phyloP scores from a whole-genome alignment of 345 rosid species.

The Noccaea caerulescens region DNA sequence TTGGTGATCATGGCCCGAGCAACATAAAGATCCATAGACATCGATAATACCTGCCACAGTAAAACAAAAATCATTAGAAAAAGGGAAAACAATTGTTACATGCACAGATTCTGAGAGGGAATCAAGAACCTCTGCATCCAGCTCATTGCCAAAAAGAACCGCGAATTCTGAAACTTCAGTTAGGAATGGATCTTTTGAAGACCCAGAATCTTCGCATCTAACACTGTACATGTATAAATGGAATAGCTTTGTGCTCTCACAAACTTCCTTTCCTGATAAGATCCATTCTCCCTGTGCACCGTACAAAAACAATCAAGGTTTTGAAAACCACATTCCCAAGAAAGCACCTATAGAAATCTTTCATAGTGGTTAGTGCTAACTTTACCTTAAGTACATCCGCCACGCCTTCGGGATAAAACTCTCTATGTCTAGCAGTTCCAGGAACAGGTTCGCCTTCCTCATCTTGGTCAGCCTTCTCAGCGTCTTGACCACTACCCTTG shows the following conservation, averaged over 20 bases:
- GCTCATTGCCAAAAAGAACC: constrained; percentile 94
- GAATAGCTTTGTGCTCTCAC: constrained; percentile 54
- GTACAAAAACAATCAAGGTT: constrained; percentile 16
- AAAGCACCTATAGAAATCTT: background rate
- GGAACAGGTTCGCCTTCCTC: constrained; percentile 98
- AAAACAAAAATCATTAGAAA: background rate
- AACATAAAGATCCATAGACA: constrained; percentile 98
- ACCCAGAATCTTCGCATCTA: constrained; percentile 63
- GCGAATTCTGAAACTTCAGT: constrained; percentile 88
- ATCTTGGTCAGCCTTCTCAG: constrained; percentile 73
- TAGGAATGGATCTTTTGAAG: constrained; percentile 87
- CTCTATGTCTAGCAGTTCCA: constrained; percentile 98
- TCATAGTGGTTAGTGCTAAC: background rate
- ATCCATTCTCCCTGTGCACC: constrained; percentile 94
- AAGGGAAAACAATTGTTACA: background rate
- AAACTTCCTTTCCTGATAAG: constrained; percentile 67
- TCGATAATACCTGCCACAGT: constrained; percentile 92
- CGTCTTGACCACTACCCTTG: constrained; percentile 93
- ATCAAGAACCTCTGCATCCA: constrained; percentile 98
- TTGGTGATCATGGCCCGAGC: constrained; percentile 97
- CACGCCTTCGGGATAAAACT: constrained; percentile 99
- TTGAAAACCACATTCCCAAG: constrained; percentile 2
- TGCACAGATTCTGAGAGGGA: background rate
- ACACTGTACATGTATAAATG: constrained; percentile 81
- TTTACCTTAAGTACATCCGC: constrained; percentile 79